These are phyloP conservation scores for Balansia obtecta DNA, from an alignment of 2,329 filamentous ascomycete genomes.

Conservation along the genomic window DNA sequence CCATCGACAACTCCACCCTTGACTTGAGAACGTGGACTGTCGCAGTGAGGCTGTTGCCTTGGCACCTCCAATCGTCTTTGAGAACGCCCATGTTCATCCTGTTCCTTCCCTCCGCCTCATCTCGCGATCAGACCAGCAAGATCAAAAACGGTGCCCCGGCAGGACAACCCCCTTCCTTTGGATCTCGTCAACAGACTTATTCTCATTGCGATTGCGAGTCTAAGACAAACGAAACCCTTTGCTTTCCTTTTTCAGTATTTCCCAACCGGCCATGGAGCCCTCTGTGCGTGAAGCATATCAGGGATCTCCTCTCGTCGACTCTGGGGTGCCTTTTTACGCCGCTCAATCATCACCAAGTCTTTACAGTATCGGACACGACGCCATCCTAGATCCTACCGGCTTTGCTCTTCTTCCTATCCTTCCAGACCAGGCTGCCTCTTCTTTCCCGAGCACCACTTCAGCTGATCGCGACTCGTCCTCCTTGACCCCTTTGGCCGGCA, in stretches of 20 bases:
- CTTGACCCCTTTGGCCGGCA: neutral
- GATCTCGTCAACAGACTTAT: no score
- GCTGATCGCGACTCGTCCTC: neutral
- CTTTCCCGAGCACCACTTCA: neutral
- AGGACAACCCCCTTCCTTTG: no score
- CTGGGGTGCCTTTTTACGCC: no score
- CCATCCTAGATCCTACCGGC: neutral
- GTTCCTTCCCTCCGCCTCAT: neutral
- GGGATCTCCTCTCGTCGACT: neutral
- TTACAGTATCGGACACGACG: no score
- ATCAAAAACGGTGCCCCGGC: neutral
- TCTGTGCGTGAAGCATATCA: neutral
- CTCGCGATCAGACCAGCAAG: neutral
- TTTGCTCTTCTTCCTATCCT: neutral
- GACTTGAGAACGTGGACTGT: neutral
- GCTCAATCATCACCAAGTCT: no score
- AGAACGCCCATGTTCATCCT: slow-evolving; percentile 1
- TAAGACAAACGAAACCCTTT: no score
- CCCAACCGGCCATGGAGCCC: neutral
- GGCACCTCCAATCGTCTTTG: neutral
- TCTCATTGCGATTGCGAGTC: no score
- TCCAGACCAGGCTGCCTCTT: neutral
- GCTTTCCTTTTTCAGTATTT: neutral
- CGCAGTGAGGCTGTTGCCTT: neutral
- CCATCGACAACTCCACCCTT: neutral